phyloP scores from a whole-genome alignment of 176 grass and related monocot genomes.

The Areca catechu region DNA sequence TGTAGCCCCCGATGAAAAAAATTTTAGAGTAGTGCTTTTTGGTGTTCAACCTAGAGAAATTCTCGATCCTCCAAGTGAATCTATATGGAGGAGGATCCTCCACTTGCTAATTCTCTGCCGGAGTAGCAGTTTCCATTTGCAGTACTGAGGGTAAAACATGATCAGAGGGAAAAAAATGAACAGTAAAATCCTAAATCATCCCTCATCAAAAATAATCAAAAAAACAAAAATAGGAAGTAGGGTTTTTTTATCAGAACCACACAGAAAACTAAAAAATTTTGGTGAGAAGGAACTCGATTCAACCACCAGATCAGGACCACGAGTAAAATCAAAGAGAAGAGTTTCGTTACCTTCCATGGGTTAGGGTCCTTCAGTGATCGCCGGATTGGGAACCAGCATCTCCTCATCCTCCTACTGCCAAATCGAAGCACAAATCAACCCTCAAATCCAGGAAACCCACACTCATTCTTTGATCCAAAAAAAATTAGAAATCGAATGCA shows the following conservation, averaged over 20 bases:
- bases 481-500: neutral
- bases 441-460: conserved; percentile 18
- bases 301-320: neutral
- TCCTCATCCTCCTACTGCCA: conserved; percentile 39
- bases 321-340: too few relatives aligned
- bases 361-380: conserved; percentile 33
- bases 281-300: neutral
- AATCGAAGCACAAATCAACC: neutral
- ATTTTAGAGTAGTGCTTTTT: conserved; percentile 44
- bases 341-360: conserved; percentile 47
- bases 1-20: conserved; percentile 46
- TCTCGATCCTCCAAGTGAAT: conserved; percentile 53
- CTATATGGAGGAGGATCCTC: conserved; percentile 45
- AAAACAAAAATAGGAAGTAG: too few relatives aligned
- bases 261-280: neutral
- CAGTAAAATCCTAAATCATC: conserved; percentile 4
- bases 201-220: too few relatives aligned
- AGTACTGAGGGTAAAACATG: conserved; percentile 13
- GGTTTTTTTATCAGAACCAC: conserved; percentile 1
- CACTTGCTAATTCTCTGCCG: conserved; percentile 25
- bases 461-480: neutral
- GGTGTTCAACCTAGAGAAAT: conserved; percentile 18
- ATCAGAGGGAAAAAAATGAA: neutral
- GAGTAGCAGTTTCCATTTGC: conserved; percentile 20
- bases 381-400: conserved; percentile 43